These are phyloP conservation scores for Naganishia albida DNA, from an alignment of 1,284 basidiomycete species.

Conservation along the genomic window DNA sequence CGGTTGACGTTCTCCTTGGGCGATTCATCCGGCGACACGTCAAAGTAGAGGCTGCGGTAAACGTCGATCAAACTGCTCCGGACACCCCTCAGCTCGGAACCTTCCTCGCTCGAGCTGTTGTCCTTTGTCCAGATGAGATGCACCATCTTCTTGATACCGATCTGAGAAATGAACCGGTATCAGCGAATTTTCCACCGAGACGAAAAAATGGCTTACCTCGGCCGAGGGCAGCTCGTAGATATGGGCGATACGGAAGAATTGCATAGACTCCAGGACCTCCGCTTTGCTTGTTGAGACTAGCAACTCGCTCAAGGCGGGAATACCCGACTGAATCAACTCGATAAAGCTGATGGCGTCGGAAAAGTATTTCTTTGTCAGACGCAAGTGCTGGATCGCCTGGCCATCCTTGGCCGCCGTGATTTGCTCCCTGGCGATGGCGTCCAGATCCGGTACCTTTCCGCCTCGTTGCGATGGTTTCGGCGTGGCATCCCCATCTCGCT, in stretches of 20 bases:
- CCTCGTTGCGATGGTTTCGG: constrained; percentile 5
- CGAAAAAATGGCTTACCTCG: constrained; percentile 58
- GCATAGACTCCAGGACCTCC: constrained; percentile 92
- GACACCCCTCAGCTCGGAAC: constrained; percentile 76
- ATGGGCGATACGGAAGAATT: constrained; percentile 84
- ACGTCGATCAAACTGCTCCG: constrained; percentile 85
- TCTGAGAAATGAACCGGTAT: constrained; percentile 53
- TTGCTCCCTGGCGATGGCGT: constrained; percentile 63
- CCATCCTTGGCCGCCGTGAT: constrained; percentile 65
- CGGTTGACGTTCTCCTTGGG: constrained; percentile 84
- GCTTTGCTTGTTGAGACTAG: constrained; percentile 88
- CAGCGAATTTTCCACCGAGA: background rate
- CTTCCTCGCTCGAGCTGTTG: constrained; percentile 72
- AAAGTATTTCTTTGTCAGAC: constrained; percentile 84
- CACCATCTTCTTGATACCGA: constrained; percentile 91
- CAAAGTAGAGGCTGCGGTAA: constrained; percentile 87
- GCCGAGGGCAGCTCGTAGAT: constrained; percentile 80
- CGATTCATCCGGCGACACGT: constrained; percentile 63
- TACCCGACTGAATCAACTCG: constrained; percentile 72
- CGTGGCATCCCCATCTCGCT: constrained; percentile 51
- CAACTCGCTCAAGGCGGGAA: constrained; percentile 73
- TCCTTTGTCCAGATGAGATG: constrained; percentile 98
- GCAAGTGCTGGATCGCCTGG: constrained; percentile 66
- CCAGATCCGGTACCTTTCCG: constrained; percentile 56
- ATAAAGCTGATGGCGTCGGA: constrained; percentile 86